A percentile compares a stretch with the other conserved stretches of the same genome.
Evolutionary conservation across 176 grass and related monocot species (phyloP).

Genomic region (Pontederia crassipes): DNA sequence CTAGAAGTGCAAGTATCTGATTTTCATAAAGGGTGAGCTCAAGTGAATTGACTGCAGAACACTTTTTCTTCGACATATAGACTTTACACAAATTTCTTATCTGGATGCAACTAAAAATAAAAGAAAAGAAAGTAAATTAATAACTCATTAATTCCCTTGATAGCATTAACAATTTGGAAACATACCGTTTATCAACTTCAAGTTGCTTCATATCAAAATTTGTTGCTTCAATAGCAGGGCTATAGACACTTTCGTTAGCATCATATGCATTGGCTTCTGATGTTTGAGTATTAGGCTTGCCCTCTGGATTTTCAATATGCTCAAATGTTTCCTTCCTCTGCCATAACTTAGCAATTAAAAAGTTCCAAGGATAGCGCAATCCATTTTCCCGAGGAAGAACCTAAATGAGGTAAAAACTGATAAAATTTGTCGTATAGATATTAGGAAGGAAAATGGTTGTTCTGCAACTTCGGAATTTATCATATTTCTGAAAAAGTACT

Average conservation of each 20-base stretch:
- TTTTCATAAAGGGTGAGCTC: conserved; percentile 40
- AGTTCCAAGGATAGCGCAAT: conserved; percentile 38
- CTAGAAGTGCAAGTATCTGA: conserved; percentile 47
- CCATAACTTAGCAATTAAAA: conserved; percentile 22
- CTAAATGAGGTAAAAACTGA: conserved; percentile 10
- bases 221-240: conserved; percentile 24
- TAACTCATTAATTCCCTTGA: background rate
- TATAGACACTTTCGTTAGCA: conserved; percentile 13
- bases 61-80: conserved; percentile 29
- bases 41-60: conserved; percentile 39
- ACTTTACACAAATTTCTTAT: conserved; percentile 39
- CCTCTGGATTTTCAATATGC: conserved; percentile 12
- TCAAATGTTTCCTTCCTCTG: conserved; percentile 17
- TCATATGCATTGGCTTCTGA: conserved; percentile 13
- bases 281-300: conserved; percentile 17
- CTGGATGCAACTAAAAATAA: conserved; percentile 28
- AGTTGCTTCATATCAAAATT: conserved; percentile 43
- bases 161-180: background rate
- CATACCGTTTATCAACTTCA: conserved; percentile 41
- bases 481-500: too few relatives aligned
- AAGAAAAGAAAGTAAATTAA: conserved; percentile 12
- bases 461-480: background rate
- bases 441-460: background rate
- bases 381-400: conserved; percentile 45
- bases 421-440: background rate